Evolutionary conservation across 2,329 filamentous ascomycete genomes (phyloP).

Genomic region (Aureobasidium sp.): DNA sequence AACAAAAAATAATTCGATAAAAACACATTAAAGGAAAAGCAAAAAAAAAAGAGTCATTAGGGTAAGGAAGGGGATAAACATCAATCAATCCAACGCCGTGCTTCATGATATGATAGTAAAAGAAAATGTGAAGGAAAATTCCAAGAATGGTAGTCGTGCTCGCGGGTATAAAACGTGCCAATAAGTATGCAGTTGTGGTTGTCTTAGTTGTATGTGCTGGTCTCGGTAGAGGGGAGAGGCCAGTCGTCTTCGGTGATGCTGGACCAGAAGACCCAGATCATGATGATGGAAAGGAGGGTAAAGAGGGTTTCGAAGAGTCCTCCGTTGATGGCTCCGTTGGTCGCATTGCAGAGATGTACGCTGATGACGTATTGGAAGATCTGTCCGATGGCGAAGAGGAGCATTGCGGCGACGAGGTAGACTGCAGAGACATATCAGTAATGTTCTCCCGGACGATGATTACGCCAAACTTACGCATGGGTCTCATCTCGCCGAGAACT

Average conservation of each 20-base stretch:
- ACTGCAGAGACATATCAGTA: slow-evolving; percentile 37
- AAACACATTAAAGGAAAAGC: slow-evolving; percentile 6
- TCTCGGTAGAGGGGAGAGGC: slow-evolving; percentile 50
- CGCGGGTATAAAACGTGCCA: neutral
- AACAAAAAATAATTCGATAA: neutral
- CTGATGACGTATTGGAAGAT: slow-evolving; percentile 95
- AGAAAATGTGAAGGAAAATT: neutral
- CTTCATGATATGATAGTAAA: slow-evolving; percentile 7
- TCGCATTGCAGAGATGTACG: slow-evolving; percentile 78
- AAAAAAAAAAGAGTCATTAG: slow-evolving; percentile 9
- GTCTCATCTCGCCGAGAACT: slow-evolving; percentile 77
- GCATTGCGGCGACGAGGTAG: slow-evolving; percentile 63
- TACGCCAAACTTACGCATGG: slow-evolving; percentile 61
- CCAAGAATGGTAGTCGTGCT: neutral
- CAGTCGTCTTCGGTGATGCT: slow-evolving; percentile 99
- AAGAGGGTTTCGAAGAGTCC: slow-evolving; percentile 90
- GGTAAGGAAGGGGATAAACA: neutral
- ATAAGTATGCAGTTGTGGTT: neutral
- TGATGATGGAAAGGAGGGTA: slow-evolving; percentile 72
- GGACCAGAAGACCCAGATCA: slow-evolving; percentile 94
- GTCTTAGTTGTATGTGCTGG: neutral
- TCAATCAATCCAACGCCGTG: slow-evolving; percentile 12
- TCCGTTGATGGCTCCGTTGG: slow-evolving; percentile 80
- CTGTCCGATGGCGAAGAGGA: slow-evolving; percentile 86
- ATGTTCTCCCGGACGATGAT: neutral